Evolutionary conservation across 768 basidiomycete genomes (phyloP).

Genomic region (Trametes coccinea): DNA sequence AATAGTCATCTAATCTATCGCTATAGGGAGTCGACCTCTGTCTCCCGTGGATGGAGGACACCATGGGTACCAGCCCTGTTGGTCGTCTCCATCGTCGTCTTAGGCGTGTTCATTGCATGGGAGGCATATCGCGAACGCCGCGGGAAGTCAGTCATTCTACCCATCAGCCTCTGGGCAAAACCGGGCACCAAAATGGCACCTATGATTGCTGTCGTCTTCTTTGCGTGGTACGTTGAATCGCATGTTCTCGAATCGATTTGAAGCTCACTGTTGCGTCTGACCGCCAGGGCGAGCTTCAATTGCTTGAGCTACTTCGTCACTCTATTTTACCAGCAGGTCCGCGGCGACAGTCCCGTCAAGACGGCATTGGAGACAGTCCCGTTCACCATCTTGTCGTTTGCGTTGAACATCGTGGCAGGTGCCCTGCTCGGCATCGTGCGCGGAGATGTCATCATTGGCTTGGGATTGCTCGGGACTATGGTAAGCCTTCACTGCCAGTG

Average conservation of each 20-base stretch:
- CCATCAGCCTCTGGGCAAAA: conserved; percentile 36
- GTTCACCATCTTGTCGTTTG: conserved; percentile 33
- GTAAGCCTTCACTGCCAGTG: conserved; percentile 23
- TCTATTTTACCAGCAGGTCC: conserved; percentile 37
- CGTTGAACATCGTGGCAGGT: conserved; percentile 21
- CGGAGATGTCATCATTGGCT: conserved; percentile 32
- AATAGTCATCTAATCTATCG: no score
- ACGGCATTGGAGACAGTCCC: conserved; percentile 37
- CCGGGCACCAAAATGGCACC: conserved; percentile 33
- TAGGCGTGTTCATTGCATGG: conserved; percentile 32
- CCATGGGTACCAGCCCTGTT: conserved; percentile 35
- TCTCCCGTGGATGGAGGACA: conserved; percentile 35
- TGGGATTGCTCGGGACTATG: conserved; percentile 31
- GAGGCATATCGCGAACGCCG: conserved; percentile 33
- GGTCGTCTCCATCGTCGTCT: conserved; percentile 30
- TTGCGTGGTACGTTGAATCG: conserved; percentile 30
- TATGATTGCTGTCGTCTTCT: conserved; percentile 34
- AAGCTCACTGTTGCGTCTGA: no score
- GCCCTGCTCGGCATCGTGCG: conserved; percentile 31
- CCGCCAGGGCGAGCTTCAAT: conserved; percentile 28
- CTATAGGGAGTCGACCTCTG: conserved; percentile 33
- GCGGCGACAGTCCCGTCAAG: conserved; percentile 31
- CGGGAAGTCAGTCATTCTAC: conserved; percentile 32
- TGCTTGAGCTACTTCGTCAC: conserved; percentile 35
- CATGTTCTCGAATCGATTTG: no score